Evolutionary conservation across 306 rosid genomes (phyloP), one percentile per base, ranked within the genome.

Genomic region (Alnus rubra): DNA sequence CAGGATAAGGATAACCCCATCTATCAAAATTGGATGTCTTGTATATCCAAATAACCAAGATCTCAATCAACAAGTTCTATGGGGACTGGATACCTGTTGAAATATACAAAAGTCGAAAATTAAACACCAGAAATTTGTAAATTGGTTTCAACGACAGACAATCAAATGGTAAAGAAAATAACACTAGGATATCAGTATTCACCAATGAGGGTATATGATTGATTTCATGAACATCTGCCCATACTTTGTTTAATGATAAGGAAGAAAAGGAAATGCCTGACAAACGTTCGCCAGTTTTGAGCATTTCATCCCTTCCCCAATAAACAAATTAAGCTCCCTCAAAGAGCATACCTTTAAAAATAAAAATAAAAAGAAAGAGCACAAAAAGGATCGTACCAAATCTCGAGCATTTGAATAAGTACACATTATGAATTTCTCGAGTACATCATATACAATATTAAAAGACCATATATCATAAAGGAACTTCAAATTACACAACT

Each of bases 1-100:
- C 81, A 76, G 37, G 84, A 63, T 15, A 82, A 77, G 62, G 82
- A 28, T 63, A 81, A 59, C 54, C 83, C 87, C 89, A 86, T 83
- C 51, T 60, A 55, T 39, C 47, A 48, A 18, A 59, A 51, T 86
- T 69, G 53, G 64, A 19, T 45, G 45, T 72, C 71, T 52, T 49
- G 18, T 71, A 54, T 65, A 44, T 68, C 80, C 78, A 76, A 56
- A 28, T 28, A 30, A 75, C 63, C 75, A 84, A 73, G 79, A 69
- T 75, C 79, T 78, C 50, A 69, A 78, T 47, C 71, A 58, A 71
- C 53, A 50, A 39, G 69, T 74, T 39, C 76, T 63, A 19, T 44
- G 69, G 80, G 56, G 77, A 67, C 79, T 58, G 76, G 73, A 33
- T 73, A 76, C 75, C 86, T 83, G 80, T 51, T 54, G 75, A 73